These are phyloP conservation scores for Mycena filopes DNA, from an alignment of 768 basidiomycete genomes.

Conservation along the genomic window DNA sequence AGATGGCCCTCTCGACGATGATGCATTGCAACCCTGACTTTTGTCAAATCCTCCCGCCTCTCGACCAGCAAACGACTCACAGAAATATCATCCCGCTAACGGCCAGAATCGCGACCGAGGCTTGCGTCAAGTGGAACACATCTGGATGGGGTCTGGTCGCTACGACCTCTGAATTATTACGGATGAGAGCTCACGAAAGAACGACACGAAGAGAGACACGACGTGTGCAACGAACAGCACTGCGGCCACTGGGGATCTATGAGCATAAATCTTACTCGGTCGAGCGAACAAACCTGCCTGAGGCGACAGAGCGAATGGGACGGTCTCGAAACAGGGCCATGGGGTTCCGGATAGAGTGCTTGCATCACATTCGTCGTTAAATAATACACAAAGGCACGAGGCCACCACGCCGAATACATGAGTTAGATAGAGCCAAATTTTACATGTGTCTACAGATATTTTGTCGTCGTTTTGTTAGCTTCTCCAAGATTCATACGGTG, in stretches of 20 bases:
- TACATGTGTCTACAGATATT: not conserved
- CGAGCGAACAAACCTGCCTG: slow-evolving; percentile 43
- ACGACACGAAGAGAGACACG: slow-evolving; percentile 60
- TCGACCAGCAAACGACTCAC: slow-evolving; percentile 52
- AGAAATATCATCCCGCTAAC: slow-evolving; percentile 72
- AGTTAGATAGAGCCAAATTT: slow-evolving; percentile 20
- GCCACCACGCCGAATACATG: slow-evolving; percentile 33
- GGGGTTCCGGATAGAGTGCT: not conserved
- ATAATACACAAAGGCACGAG: slow-evolving; percentile 32
- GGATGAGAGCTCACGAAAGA: slow-evolving; percentile 49
- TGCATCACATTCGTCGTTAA: slow-evolving; percentile 18
- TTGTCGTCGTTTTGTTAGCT: slow-evolving; percentile 17
- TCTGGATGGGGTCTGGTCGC: slow-evolving; percentile 52
- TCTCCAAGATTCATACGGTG: not conserved
- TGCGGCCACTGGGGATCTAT: slow-evolving; percentile 51
- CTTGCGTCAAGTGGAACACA: slow-evolving; percentile 75
- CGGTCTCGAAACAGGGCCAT: slow-evolving; percentile 64
- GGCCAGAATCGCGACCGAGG: slow-evolving; percentile 76
- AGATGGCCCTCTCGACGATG: slow-evolving; percentile 69
- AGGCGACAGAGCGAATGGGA: slow-evolving; percentile 56
- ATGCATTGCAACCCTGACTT: slow-evolving; percentile 71
- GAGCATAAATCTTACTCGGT: slow-evolving; percentile 1
- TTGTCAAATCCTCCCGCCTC: not conserved
- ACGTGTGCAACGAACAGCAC: slow-evolving; percentile 61
- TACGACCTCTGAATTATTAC: not conserved